phyloP scores from a whole-genome alignment of 345 rosid species.

The thale cress (Arabidopsis thaliana) region DNA sequence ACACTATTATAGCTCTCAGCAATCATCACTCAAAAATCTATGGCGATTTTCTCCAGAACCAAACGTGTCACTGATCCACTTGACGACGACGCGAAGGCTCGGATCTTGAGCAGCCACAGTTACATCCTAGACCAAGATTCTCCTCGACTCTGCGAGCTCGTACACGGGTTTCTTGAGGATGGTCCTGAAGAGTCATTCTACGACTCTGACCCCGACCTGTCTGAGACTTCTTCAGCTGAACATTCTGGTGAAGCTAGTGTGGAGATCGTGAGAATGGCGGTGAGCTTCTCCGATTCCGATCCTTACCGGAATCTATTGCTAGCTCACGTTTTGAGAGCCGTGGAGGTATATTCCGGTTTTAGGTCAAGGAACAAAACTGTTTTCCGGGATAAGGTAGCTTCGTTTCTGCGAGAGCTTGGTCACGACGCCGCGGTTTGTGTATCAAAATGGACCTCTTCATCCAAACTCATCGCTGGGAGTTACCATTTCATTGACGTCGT shows the following conservation, averaged over 20 bases:
- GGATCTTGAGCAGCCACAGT: conserved; percentile 64
- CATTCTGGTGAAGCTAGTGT: conserved; percentile 42
- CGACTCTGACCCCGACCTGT: conserved; percentile 57
- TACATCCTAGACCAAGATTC: conserved; percentile 63
- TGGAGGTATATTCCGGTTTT: conserved; percentile 53
- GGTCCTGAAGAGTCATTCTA: conserved; percentile 12
- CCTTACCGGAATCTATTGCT: conserved; percentile 51
- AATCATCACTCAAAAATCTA: conserved; percentile 13
- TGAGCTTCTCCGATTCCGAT: conserved; percentile 41
- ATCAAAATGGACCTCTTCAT: conserved; percentile 69
- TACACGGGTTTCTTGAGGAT: conserved; percentile 69
- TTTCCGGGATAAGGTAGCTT: conserved; percentile 60
- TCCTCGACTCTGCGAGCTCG: conserved; percentile 74
- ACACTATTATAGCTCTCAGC: conserved; percentile 14
- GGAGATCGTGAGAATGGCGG: conserved; percentile 31
- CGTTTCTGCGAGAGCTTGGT: conserved; percentile 61
- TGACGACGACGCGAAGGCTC: conserved; percentile 65
- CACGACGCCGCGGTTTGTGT: conserved; percentile 85
- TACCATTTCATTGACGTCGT: conserved; percentile 81
- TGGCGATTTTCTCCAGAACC: conserved; percentile 41
- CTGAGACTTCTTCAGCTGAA: conserved; percentile 43
- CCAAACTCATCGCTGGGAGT: conserved; percentile 62
- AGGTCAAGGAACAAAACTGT: conserved; percentile 41
- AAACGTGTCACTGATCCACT: conserved; percentile 67
- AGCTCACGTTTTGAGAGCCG: conserved; percentile 53